Evolutionary conservation across 2,329 filamentous ascomycete species (phyloP), one percentile per base, ranked within the genome.

Genomic region (Diaporthe sp.): DNA sequence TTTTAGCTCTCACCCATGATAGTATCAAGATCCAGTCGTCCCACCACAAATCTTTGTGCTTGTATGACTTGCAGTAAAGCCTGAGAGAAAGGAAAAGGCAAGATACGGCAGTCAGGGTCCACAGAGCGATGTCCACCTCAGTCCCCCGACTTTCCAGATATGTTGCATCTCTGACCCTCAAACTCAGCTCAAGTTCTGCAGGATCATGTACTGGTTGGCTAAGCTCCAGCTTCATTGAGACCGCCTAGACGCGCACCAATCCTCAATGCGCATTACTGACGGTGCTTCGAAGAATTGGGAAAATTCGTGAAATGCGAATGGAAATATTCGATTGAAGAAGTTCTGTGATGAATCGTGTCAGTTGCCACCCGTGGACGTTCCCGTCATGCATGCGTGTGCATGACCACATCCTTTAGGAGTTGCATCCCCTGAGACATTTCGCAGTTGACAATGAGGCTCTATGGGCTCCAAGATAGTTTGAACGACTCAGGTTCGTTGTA

Each of bases 11-110:
- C 7, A 53, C 46, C 65, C 46, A 68, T 68, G 65, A 68, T 4
- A 68, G 4, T 6, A 68, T 68, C 31, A 68, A 68, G 4, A 53
- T 39, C 65, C 65, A 68, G 7, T 68, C 65, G 12, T 68, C 65
- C 65, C 65, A 68, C 65, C 65, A 68, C 7, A 51, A 17, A 22
- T 68, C 62, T 6, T 68, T 68, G 44, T 68, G 62, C 13, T 28
- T 68, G 31, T 68, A 39, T 8, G 44, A 68, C 22, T 68, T 68
- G 46, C 62, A 51, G 22, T 68, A 68, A 22, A 68, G 8, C 34
- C 65, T 34, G 2, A 68, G 12, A 10, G 31, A 19, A 34, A 68
- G 34, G 12, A 68, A 53, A 7, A 68, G 65, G 1, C 8, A 25
- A 7, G 65, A 53, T 28, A 39, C 2, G 2, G 28, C 10, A 25